A percentile compares a stretch with the other conserved stretches of the same genome.
phyloP scores from a whole-genome alignment of 805 yeast genomes.

The Scheffersomyces coipomensis region DNA sequence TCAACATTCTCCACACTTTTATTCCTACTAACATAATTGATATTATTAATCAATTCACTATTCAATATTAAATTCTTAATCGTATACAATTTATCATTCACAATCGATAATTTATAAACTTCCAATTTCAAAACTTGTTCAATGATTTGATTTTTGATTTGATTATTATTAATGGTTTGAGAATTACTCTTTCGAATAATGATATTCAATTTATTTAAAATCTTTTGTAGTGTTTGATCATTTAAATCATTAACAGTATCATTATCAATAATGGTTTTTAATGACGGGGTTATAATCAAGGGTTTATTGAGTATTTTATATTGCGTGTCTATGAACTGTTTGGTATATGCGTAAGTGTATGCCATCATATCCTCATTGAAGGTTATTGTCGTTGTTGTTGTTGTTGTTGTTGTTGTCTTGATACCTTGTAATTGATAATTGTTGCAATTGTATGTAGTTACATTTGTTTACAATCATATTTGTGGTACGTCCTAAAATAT shows the following conservation, averaged over 20 bases:
- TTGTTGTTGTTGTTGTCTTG: background rate
- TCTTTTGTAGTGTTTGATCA: constrained; percentile 6
- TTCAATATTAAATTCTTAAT: too few relatives aligned
- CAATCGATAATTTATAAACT: constrained; percentile 21
- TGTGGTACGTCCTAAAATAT: too few relatives aligned
- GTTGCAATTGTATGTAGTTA: too few relatives aligned
- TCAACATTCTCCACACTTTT: background rate
- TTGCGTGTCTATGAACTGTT: constrained; percentile 31
- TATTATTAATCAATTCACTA: too few relatives aligned
- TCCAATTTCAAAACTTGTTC: constrained; percentile 36
- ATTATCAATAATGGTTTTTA: constrained; percentile 12
- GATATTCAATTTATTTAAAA: background rate
- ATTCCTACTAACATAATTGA: too few relatives aligned
- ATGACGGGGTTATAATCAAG: constrained; percentile 14
- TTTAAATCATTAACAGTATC: constrained; percentile 8
- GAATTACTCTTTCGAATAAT: background rate
- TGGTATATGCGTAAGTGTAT: constrained; percentile 27
- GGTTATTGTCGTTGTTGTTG: background rate
- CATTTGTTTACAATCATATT: too few relatives aligned
- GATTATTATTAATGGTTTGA: constrained; percentile 16
- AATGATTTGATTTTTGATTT: constrained; percentile 33
- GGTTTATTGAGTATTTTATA: constrained; percentile 27
- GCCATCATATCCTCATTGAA: constrained; percentile 5
- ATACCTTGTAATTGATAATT: too few relatives aligned
- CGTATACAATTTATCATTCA: constrained; percentile 24